Evolutionary conservation across 352 stramenopile genomes (phyloP), one percentile per base, ranked within the genome.

Genomic region (Globisporangium ultimum): DNA sequence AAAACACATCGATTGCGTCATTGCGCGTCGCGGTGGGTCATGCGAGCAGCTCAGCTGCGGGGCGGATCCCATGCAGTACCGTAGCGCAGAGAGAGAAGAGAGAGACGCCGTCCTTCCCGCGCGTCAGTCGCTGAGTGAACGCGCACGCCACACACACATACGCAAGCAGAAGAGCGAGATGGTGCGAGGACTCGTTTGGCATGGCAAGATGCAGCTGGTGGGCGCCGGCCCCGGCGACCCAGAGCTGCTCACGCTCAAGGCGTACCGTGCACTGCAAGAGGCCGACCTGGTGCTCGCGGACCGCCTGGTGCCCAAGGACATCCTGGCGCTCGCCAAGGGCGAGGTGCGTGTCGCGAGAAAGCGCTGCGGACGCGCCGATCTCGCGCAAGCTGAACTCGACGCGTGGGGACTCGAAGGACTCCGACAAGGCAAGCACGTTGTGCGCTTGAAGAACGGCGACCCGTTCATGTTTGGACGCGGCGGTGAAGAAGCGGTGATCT

Each of bases 381-480:
- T 96, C 45, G 95, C 95, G 24, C 91, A 98, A 67, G 77, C 89
- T 2, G 89, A 98, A 67, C 93, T 99, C 55, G 97, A 98, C 68
- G 85, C 86, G 40, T 98, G 95, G 96, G 87, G 88, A 6, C 68
- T 93, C 14, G 81, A 98, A 48, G 94, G 71, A 6, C 68, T 98
- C 21, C 66, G 66, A 18, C 68, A 89, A 36, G 93, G 93, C 52
- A 95, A 96, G 67, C 80, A 91, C 64, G 96, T 99, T 13, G 89
- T 98, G 55, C 88, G 96, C 13, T 76, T 99, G 42, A 99, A 99
- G 78, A 98, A 98, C 76, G 96, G 96, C 49, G 96, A 99, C 67
- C 96, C 96, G 43, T 99, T 99, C 79, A 89, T 99, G 51, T 99
- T 98, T 71, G 96, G 96, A 22, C 71, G 96, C 54, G 96, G 96